Evolutionary conservation across 164 flowering plant genomes (phyloP).

Genomic region (Tinospora cordifolia): DNA sequence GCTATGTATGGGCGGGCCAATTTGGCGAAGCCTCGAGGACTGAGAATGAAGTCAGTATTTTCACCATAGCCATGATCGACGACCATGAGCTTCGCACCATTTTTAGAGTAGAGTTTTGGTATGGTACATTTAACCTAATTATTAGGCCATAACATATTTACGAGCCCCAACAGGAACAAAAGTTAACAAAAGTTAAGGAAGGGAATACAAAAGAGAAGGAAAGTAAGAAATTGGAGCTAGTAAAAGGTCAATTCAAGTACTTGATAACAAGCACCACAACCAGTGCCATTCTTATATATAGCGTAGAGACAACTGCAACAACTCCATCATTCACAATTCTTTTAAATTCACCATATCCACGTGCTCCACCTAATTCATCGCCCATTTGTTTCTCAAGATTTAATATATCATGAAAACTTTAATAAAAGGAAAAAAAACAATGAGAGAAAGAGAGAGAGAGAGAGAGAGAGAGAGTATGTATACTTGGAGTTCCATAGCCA

Average conservation of each 20-base stretch:
- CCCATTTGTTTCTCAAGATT: too few relatives aligned
- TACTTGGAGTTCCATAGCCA: conserved; percentile 70
- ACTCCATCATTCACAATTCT: conserved; percentile 52
- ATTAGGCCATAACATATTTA: too few relatives aligned
- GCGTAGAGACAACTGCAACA: conserved; percentile 54
- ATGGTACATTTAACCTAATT: conserved; percentile 65
- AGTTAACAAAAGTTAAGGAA: neutral
- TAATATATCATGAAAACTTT: neutral
- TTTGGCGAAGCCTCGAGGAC: conserved; percentile 42
- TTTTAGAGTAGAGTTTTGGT: conserved; percentile 39
- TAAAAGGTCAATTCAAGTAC: too few relatives aligned
- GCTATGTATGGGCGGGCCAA: conserved; percentile 45
- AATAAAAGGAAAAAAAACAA: too few relatives aligned
- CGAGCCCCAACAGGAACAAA: too few relatives aligned
- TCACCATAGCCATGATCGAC: conserved; percentile 81
- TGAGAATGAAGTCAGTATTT: conserved; percentile 73
- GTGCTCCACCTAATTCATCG: conserved; percentile 58
- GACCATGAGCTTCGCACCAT: conserved; percentile 60
- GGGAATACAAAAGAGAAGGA: too few relatives aligned
- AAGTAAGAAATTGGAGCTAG: too few relatives aligned
- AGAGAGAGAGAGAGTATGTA: conserved; percentile 29
- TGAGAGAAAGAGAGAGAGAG: too few relatives aligned
- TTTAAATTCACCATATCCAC: conserved; percentile 85
- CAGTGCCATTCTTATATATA: conserved; percentile 60
- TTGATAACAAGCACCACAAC: conserved; percentile 89